Percentiles rank a stretch among this genome's conserved stretches.
These are phyloP conservation scores for Jatropha curcas DNA, from an alignment of 345 rosid species.

Conservation along the genomic window DNA sequence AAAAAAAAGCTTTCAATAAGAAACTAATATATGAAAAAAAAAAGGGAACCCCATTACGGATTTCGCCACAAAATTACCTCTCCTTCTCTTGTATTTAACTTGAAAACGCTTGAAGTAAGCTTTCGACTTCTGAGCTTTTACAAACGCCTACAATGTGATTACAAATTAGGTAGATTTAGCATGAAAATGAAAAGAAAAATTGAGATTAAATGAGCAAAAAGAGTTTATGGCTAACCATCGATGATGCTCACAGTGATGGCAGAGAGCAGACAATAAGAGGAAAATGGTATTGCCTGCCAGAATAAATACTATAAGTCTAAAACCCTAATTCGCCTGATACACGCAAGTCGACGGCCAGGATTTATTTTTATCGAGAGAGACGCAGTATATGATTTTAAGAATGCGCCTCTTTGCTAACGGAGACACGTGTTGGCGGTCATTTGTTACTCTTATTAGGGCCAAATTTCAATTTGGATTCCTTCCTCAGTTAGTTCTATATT, in stretches of 20 bases:
- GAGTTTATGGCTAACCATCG: neutral
- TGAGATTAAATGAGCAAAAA: neutral
- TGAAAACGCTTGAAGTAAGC: slow-evolving; percentile 73
- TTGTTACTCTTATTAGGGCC: no score
- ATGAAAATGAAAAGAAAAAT: no score
- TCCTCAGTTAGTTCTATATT: no score
- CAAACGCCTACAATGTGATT: slow-evolving; percentile 43
- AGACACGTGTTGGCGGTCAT: no score
- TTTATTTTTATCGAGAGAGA: neutral
- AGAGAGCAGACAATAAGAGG: neutral
- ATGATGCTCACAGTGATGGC: neutral
- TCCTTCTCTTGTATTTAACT: slow-evolving; percentile 70
- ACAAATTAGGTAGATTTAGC: neutral
- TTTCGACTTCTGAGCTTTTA: slow-evolving; percentile 49
- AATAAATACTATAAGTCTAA: neutral
- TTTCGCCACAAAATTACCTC: slow-evolving; percentile 39
- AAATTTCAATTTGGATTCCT: no score
- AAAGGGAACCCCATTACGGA: neutral
- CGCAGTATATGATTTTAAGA: no score
- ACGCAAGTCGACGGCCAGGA: neutral
- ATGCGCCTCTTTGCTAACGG: no score
- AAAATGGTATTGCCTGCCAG: neutral
- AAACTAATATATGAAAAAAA: neutral
- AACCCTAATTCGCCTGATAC: neutral
- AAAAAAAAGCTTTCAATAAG: neutral